These are phyloP conservation scores for Brasenia schreberi DNA, from an alignment of 164 flowering plant species.

Conservation along the genomic window DNA sequence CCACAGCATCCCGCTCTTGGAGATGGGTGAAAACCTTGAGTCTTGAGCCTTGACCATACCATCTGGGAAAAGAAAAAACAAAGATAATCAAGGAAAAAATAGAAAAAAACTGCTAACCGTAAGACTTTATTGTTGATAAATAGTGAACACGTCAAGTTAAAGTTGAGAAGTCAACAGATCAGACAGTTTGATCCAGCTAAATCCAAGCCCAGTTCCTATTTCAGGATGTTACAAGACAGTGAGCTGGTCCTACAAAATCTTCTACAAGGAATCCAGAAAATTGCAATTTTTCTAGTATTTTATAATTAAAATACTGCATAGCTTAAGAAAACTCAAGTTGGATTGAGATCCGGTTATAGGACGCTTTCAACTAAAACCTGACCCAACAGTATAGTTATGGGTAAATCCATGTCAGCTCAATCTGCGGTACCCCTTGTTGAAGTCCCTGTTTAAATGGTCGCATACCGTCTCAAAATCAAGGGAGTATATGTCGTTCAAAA, in stretches of 20 bases:
- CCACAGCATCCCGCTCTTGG: conserved; percentile 96
- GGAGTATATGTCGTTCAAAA: conserved; percentile 77
- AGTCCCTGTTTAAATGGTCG: conserved; percentile 2
- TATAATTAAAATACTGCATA: not conserved
- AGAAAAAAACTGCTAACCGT: not conserved
- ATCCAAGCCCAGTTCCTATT: too few relatives aligned
- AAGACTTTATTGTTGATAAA: not conserved
- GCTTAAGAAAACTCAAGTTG: not conserved
- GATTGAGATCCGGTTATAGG: too few relatives aligned
- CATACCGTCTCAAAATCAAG: conserved; percentile 94
- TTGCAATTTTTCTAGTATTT: not conserved
- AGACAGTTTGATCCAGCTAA: too few relatives aligned
- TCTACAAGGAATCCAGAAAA: too few relatives aligned
- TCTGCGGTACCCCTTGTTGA: too few relatives aligned
- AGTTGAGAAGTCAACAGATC: too few relatives aligned
- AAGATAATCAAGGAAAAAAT: not conserved
- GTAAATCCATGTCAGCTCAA: too few relatives aligned
- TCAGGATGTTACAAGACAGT: too few relatives aligned
- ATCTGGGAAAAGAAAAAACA: conserved; percentile 33
- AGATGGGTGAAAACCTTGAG: conserved; percentile 77
- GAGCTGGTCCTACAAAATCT: too few relatives aligned
- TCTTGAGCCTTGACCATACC: conserved; percentile 88
- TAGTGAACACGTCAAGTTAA: not conserved
- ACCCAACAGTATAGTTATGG: not conserved
- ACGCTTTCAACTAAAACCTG: not conserved